Percentiles rank a stretch among this genome's conserved stretches.
phyloP scores from a whole-genome alignment of 495 filamentous ascomycete genomes.

The Polyplosphaeria fusca region DNA sequence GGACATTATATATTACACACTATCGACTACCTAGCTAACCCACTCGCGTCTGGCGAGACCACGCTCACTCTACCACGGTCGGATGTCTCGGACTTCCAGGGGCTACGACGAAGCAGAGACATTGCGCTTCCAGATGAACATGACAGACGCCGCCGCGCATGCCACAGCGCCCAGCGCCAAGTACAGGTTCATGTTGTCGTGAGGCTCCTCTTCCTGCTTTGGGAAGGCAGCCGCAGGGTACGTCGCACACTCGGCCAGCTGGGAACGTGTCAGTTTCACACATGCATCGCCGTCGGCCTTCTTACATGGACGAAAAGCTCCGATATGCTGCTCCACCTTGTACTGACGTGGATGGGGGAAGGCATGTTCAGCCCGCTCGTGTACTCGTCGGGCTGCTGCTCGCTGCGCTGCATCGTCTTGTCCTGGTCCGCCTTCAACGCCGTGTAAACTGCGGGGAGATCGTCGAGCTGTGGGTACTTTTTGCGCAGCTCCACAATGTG shows the following conservation, averaged over 20 bases:
- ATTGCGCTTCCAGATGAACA: slow-evolving; percentile 64
- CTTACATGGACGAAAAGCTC: slow-evolving; percentile 76
- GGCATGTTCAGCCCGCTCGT: slow-evolving; percentile 75
- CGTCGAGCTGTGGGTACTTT: slow-evolving; percentile 76
- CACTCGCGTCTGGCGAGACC: background rate
- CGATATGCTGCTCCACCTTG: slow-evolving; percentile 83
- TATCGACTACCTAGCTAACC: slow-evolving; percentile 11
- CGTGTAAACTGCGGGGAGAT: slow-evolving; percentile 83
- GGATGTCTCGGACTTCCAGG: background rate
- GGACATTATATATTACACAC: slow-evolving; percentile 34
- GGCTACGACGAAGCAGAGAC: slow-evolving; percentile 6
- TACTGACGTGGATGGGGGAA: slow-evolving; percentile 88
- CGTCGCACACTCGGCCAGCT: slow-evolving; percentile 84
- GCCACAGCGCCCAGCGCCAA: slow-evolving; percentile 78
- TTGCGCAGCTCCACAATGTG: slow-evolving; percentile 78
- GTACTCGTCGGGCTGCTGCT: slow-evolving; percentile 90
- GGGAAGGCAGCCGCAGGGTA: slow-evolving; percentile 85
- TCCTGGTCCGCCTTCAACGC: slow-evolving; percentile 92
- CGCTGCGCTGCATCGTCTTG: slow-evolving; percentile 86
- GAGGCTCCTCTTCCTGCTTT: slow-evolving; percentile 75
- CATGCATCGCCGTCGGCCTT: background rate
- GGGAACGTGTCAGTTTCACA: slow-evolving; percentile 12
- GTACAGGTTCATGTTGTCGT: slow-evolving; percentile 78
- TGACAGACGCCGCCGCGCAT: slow-evolving; percentile 75
- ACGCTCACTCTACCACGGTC: background rate